Evolutionary conservation across 129 eudicot genomes (phyloP).

Genomic region (Centrapalus pauciflorus): DNA sequence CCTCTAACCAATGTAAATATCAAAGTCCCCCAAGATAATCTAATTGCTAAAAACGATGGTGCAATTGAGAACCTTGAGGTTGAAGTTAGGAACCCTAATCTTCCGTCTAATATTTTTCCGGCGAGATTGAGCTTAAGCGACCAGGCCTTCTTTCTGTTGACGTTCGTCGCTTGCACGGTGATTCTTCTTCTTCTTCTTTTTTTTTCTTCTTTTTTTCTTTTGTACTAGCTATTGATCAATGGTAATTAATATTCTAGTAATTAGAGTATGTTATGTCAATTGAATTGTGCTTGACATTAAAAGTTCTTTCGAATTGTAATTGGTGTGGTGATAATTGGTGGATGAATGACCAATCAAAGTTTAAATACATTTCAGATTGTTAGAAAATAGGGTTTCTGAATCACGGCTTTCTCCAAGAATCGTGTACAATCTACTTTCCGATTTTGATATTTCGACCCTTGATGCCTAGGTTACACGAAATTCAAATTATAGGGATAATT

Average conservation of each 20-base stretch:
- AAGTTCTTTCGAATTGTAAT: not conserved
- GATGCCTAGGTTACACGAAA: too few species aligned
- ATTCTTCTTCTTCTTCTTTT: not conserved
- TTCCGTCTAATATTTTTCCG: constrained; percentile 29
- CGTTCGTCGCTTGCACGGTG: constrained; percentile 82
- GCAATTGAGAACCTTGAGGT: constrained; percentile 19
- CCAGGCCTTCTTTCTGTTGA: constrained; percentile 61
- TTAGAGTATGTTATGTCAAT: not conserved
- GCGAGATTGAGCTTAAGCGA: constrained; percentile 52
- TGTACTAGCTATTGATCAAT: not conserved
- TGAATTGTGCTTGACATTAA: not conserved
- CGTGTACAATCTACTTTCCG: too few species aligned
- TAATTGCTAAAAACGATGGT: not conserved
- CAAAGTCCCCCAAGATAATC: not conserved
- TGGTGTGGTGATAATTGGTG: not conserved
- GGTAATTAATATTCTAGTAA: not conserved
- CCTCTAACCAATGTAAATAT: not conserved
- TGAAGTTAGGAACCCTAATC: constrained; percentile 35
- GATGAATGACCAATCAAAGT: not conserved
- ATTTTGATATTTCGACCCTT: too few species aligned
- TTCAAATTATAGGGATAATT: too few species aligned
- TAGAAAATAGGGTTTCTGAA: too few species aligned
- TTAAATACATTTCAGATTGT: not conserved
- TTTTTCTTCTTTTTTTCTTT: not conserved
- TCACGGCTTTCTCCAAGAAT: too few species aligned